Evolutionary conservation across 495 filamentous ascomycete genomes (phyloP).

Genomic region (Astrocystis sublimbata): DNA sequence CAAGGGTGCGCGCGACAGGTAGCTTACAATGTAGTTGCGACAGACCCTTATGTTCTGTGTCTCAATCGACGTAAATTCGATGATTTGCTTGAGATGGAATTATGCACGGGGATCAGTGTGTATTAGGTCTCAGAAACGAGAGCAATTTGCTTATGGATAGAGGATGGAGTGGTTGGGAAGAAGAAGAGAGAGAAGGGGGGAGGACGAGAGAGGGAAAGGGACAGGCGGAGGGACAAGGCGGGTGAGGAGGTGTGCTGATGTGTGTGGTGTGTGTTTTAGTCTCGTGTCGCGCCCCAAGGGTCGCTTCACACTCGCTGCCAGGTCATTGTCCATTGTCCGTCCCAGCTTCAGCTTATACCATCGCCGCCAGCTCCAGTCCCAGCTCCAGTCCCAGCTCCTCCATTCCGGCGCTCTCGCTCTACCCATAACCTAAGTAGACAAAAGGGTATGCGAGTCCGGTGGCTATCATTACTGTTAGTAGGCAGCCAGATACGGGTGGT

Average conservation of each 20-base stretch:
- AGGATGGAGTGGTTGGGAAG: slow-evolving; percentile 9
- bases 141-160: background rate
- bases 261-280: background rate
- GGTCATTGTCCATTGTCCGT: no score
- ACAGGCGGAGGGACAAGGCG: background rate
- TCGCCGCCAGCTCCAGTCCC: background rate
- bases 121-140: background rate
- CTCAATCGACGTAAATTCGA: background rate
- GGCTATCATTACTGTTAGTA: no score
- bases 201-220: background rate
- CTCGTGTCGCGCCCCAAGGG: background rate
- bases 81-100: background rate
- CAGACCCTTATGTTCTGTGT: background rate
- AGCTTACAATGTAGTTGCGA: slow-evolving; percentile 17
- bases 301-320: no score
- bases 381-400: background rate
- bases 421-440: background rate
- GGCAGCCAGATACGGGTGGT: no score
- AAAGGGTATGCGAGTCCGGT: background rate
- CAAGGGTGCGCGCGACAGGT: slow-evolving; percentile 5
- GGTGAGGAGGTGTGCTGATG: slow-evolving; percentile 11
- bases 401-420: background rate
- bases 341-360: no score
- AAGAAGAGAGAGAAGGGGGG: background rate
- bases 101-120: background rate